A percentile compares a stretch with the other conserved stretches of the same genome.
Conservation (phyloP, 2,329 filamentous ascomycete genomes). For the Pezizomycotina sp. region DNA sequence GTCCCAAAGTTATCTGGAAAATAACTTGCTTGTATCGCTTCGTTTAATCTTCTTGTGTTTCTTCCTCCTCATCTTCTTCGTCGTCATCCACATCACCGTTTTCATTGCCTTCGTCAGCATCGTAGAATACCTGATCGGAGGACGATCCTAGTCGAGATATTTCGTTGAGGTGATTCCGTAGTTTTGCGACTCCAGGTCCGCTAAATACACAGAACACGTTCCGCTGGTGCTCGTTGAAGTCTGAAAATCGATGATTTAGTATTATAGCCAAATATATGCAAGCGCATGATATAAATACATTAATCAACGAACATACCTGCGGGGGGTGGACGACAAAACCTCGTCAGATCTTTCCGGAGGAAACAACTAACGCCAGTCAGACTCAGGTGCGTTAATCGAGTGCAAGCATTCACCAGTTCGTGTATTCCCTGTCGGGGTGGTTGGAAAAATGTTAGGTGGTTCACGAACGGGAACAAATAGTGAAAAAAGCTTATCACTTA, state of each 20-base stretch:
- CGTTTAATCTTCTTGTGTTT: conserved; percentile 20
- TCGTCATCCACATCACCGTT: conserved; percentile 20
- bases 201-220: conserved; percentile 97
- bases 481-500: conserved; percentile 3
- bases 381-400: conserved; percentile 80
- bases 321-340: conserved; percentile 75
- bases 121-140: conserved; percentile 20
- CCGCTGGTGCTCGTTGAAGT: conserved; percentile 90
- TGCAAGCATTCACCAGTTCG: conserved; percentile 73
- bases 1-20: too few species aligned
- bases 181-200: conserved; percentile 58
- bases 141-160: conserved; percentile 23
- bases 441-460: conserved; percentile 27
- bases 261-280: background rate
- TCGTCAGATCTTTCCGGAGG: conserved; percentile 57
- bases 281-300: too few species aligned
- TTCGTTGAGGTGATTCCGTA: conserved; percentile 62
- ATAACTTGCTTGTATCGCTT: background rate
- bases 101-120: conserved; percentile 22
- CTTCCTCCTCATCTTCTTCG: conserved; percentile 24
- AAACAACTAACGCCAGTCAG: conserved; percentile 89
- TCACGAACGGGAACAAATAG: background rate
- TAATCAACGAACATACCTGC: conserved; percentile 12
- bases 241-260: conserved; percentile 31
- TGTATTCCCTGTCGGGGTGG: conserved; percentile 98